Evolutionary conservation across 768 basidiomycete genomes (phyloP).

Genomic region (Leucocoprinus birnbaumii): DNA sequence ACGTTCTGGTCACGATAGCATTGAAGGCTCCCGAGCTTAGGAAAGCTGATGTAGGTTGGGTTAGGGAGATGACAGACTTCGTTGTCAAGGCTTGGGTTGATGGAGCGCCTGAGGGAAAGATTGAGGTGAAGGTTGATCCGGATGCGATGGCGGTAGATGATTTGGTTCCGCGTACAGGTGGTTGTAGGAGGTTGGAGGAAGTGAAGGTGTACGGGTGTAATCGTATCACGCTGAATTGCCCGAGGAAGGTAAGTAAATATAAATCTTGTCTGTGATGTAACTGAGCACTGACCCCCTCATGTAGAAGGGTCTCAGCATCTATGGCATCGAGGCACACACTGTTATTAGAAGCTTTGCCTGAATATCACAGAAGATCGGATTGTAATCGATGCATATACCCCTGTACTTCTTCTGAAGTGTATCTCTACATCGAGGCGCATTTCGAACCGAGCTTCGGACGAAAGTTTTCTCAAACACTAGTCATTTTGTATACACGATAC

Average conservation of each 20-base stretch:
- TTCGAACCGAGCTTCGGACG: too few relatives aligned
- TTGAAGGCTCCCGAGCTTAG: conserved; percentile 37
- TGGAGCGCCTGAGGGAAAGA: conserved; percentile 17
- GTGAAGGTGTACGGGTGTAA: conserved; percentile 58
- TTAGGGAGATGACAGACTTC: conserved; percentile 80
- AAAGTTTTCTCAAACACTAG: too few relatives aligned
- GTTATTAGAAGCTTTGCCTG: background rate
- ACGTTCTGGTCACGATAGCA: conserved; percentile 33
- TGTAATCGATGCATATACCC: too few relatives aligned
- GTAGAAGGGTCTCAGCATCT: conserved; percentile 26
- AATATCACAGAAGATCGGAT: background rate
- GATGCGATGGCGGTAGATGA: conserved; percentile 2
- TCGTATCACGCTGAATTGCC: conserved; percentile 37
- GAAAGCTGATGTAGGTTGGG: conserved; percentile 82
- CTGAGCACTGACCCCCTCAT: background rate
- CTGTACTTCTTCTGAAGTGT: too few relatives aligned
- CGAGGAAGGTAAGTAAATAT: conserved; percentile 31
- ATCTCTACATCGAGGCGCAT: too few relatives aligned
- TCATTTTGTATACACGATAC: too few relatives aligned
- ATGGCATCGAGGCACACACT: conserved; percentile 29
- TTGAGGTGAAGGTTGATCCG: conserved; percentile 3
- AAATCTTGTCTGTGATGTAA: background rate
- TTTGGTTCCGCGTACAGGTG: conserved; percentile 19
- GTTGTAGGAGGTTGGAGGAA: conserved; percentile 38
- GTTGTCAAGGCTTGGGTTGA: conserved; percentile 67